Percentiles rank a stretch among this genome's conserved stretches.
phyloP scores from a whole-genome alignment of 306 rosid species.

The Vigna nakashimae region DNA sequence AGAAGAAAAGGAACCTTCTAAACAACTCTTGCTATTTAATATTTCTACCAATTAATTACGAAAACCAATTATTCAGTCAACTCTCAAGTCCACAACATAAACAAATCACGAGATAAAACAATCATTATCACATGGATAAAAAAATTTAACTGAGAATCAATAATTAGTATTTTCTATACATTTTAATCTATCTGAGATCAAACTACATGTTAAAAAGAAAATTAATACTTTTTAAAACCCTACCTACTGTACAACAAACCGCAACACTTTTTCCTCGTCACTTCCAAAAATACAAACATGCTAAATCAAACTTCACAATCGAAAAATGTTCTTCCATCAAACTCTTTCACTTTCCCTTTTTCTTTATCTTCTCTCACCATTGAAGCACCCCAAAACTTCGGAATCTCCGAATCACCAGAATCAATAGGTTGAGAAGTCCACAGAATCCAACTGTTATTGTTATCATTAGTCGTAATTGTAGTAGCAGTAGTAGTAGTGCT shows the following conservation, averaged over 20 bases:
- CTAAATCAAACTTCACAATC: not conserved
- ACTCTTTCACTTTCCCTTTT: not conserved
- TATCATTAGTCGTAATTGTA: too few relatives aligned
- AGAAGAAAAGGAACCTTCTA: too few relatives aligned
- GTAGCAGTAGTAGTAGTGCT: not conserved
- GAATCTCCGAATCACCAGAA: constrained; percentile 6
- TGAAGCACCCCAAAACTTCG: constrained; percentile 13
- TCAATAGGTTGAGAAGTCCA: constrained; percentile 13
- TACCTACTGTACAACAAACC: not conserved
- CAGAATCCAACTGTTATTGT: not conserved
- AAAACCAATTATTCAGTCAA: too few relatives aligned
- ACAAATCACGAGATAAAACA: too few relatives aligned
- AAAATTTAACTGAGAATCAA: too few relatives aligned
- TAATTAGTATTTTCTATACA: too few relatives aligned
- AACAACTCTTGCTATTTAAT: too few relatives aligned
- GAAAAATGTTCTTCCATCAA: not conserved
- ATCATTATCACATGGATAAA: too few relatives aligned
- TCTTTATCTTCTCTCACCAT: not conserved
- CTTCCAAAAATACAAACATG: not conserved
- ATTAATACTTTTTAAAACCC: not conserved
- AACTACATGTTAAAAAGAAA: too few relatives aligned
- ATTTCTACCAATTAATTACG: too few relatives aligned
- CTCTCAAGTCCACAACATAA: too few relatives aligned
- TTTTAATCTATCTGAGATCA: too few relatives aligned
- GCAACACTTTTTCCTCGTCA: not conserved